Evolutionary conservation across 2,329 filamentous ascomycete species (phyloP).

Genomic region (Pseudogymnoascus verrucosus): DNA sequence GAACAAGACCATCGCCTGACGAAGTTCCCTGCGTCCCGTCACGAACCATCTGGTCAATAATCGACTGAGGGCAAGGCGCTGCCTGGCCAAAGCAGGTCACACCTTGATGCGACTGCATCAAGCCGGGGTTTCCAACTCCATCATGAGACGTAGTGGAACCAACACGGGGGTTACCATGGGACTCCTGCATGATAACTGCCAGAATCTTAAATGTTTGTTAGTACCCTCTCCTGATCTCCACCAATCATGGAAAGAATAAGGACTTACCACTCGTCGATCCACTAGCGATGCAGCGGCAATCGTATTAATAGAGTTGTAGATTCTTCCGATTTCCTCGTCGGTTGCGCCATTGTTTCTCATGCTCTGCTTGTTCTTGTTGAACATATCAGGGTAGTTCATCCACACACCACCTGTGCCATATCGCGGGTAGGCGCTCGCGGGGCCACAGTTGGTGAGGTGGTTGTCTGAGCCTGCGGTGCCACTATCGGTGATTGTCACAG

Average conservation of each 20-base stretch:
- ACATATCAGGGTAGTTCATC: neutral
- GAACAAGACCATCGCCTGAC: neutral
- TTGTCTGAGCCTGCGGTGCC: neutral
- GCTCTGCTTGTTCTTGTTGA: neutral
- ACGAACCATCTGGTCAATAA: neutral
- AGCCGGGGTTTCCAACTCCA: neutral
- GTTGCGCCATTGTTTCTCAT: neutral
- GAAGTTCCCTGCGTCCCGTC: neutral
- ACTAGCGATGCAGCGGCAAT: neutral
- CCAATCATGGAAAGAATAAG: neutral
- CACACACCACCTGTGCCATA: neutral
- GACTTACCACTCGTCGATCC: neutral
- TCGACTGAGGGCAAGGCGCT: neutral
- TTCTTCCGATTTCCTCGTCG: neutral
- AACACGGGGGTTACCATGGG: neutral
- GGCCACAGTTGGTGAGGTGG: neutral
- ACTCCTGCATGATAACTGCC: neutral
- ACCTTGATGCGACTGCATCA: neutral
- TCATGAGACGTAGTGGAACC: neutral
- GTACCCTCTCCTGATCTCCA: neutral
- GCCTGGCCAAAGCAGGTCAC: neutral
- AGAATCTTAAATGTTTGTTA: neutral
- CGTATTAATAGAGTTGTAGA: neutral
- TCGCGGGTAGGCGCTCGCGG: neutral
- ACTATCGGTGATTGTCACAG: neutral